These are phyloP conservation scores for Bromus sterilis DNA, from an alignment of 176 grass and related monocot species.

Conservation along the genomic window DNA sequence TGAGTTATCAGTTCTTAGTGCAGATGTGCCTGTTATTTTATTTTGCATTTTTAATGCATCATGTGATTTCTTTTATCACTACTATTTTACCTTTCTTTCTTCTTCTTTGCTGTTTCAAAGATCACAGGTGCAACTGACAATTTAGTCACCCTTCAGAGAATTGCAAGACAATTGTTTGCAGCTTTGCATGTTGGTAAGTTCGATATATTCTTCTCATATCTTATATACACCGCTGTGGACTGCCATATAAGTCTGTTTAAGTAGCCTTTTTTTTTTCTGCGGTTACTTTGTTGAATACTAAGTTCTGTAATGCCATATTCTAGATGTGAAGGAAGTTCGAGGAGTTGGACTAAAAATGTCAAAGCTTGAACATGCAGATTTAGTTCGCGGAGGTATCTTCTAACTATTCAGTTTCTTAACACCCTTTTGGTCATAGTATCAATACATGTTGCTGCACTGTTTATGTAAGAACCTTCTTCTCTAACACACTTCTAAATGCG, in stretches of 20 bases:
- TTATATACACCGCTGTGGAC: neutral
- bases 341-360: slow-evolving; percentile 83
- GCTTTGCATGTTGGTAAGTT: slow-evolving; percentile 65
- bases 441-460: neutral
- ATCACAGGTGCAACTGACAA: slow-evolving; percentile 81
- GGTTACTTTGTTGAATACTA: slow-evolving; percentile 16
- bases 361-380: slow-evolving; percentile 59
- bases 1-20: neutral
- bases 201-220: neutral
- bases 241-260: neutral
- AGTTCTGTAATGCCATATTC: slow-evolving; percentile 1
- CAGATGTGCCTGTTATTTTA: neutral
- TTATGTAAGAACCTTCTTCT: neutral
- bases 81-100: slow-evolving; percentile 3
- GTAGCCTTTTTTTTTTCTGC: neutral
- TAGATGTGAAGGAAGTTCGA: slow-evolving; percentile 95
- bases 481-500: neutral
- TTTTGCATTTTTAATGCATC: slow-evolving; percentile 7
- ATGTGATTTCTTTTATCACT: neutral
- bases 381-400: slow-evolving; percentile 46
- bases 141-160: slow-evolving; percentile 53
- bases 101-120: slow-evolving; percentile 30
- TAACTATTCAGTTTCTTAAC: neutral
- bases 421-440: neutral
- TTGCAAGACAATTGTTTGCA: slow-evolving; percentile 74